phyloP scores from a whole-genome alignment of 1,284 basidiomycete species.

The Cryptococcus sp. region DNA sequence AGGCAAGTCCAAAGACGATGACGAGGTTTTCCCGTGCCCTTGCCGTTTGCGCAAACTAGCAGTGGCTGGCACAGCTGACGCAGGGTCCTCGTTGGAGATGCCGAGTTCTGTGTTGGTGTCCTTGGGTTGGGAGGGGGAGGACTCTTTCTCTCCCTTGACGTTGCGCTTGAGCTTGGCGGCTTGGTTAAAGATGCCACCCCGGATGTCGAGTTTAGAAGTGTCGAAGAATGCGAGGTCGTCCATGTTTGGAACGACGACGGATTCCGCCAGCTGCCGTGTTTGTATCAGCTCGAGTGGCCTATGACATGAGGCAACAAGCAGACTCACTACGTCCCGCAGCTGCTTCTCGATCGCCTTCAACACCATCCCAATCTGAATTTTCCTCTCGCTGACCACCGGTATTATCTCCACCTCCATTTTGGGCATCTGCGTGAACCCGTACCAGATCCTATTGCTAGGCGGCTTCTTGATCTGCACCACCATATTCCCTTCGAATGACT shows the following conservation, averaged over 20 bases:
- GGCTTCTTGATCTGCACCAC: slow-evolving; percentile 90
- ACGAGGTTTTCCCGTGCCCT: not conserved
- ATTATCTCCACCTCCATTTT: slow-evolving; percentile 84
- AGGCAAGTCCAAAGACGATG: not conserved
- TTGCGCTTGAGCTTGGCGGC: slow-evolving; percentile 53
- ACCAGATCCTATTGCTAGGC: slow-evolving; percentile 94
- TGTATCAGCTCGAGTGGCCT: not conserved
- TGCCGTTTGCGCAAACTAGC: slow-evolving; percentile 17
- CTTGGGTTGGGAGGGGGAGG: not conserved
- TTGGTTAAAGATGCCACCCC: slow-evolving; percentile 89
- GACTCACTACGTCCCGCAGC: slow-evolving; percentile 79
- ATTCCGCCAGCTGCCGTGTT: slow-evolving; percentile 75
- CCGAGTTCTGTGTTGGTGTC: slow-evolving; percentile 4
- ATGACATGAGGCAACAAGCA: not conserved
- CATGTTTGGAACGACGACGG: slow-evolving; percentile 93
- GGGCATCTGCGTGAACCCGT: slow-evolving; percentile 90
- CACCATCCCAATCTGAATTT: slow-evolving; percentile 62
- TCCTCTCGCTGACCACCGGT: slow-evolving; percentile 81
- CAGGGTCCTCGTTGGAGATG: slow-evolving; percentile 23
- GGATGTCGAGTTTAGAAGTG: slow-evolving; percentile 60
- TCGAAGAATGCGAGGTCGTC: slow-evolving; percentile 97
- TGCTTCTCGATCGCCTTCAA: slow-evolving; percentile 83
- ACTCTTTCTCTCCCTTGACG: slow-evolving; percentile 12
- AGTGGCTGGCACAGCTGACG: slow-evolving; percentile 21
- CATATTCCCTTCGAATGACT: slow-evolving; percentile 85